Conservation (phyloP, 106 monocot genomes). For the Acorus calamus region DNA sequence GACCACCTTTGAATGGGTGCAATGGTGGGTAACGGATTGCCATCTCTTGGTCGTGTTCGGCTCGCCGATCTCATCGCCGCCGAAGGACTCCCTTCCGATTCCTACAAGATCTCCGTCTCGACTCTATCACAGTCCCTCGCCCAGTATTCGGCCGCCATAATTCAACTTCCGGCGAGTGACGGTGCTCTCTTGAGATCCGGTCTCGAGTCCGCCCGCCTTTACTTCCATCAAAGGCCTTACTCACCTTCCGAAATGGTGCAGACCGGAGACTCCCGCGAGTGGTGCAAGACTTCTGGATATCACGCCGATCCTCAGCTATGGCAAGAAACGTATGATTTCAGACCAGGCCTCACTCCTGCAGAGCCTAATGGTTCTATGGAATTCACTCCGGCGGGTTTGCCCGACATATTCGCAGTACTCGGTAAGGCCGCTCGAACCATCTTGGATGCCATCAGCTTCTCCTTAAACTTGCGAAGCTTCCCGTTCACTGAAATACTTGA, state of each 20-base stretch:
- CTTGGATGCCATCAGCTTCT: constrained; percentile 79
- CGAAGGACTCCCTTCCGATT: constrained; percentile 73
- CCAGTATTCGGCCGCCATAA: constrained; percentile 76
- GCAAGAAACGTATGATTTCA: constrained; percentile 76
- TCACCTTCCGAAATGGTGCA: constrained; percentile 40
- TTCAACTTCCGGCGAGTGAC: constrained; percentile 58
- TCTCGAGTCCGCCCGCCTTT: constrained; percentile 65
- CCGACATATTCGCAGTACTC: constrained; percentile 75
- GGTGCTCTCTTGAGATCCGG: constrained; percentile 60
- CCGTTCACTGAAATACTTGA: constrained; percentile 81
- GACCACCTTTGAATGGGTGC: constrained; percentile 30
- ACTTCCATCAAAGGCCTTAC: constrained; percentile 72
- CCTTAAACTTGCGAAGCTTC: constrained; percentile 67
- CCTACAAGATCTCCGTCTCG: constrained; percentile 69
- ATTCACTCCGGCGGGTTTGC: constrained; percentile 60
- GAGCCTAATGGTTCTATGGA: constrained; percentile 55
- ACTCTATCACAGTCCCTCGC: constrained; percentile 66
- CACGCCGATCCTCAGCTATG: constrained; percentile 66
- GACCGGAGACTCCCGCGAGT: constrained; percentile 45
- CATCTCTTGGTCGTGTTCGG: constrained; percentile 64
- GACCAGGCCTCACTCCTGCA: constrained; percentile 67
- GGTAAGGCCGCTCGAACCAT: constrained; percentile 62
- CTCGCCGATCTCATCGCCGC: constrained; percentile 55
- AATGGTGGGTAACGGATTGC: constrained; percentile 43
- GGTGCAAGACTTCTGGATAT: constrained; percentile 89